Evolutionary conservation across 2,329 filamentous ascomycete genomes (phyloP).

Genomic region (Aspergillus amoenus): DNA sequence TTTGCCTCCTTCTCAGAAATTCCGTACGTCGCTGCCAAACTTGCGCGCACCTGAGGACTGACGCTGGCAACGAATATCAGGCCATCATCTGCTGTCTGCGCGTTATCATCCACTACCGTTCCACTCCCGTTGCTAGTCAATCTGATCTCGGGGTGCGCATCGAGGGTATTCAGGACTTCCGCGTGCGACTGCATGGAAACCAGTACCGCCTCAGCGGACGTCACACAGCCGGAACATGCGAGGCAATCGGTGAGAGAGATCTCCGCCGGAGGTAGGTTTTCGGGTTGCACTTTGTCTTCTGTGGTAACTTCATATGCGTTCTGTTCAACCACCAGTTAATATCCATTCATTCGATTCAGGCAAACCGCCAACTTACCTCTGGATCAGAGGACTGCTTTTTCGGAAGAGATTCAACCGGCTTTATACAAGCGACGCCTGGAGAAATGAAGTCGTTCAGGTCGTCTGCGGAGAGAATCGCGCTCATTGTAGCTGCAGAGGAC

Average conservation of each 20-base stretch:
- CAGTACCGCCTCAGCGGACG: constrained; percentile 94
- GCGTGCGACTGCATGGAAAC: constrained; percentile 91
- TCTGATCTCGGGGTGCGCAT: constrained; percentile 55
- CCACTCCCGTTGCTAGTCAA: constrained; percentile 22
- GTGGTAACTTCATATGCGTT: constrained; percentile 83
- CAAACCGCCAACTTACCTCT: constrained; percentile 37
- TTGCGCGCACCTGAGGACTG: constrained; percentile 86
- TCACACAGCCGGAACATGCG: constrained; percentile 96
- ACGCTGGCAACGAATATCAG: constrained; percentile 89
- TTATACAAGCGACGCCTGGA: constrained; percentile 96
- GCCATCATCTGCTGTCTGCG: constrained; percentile 43
- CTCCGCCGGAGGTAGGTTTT: constrained; percentile 70
- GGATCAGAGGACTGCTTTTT: constrained; percentile 52
- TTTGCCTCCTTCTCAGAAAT: constrained; percentile 73
- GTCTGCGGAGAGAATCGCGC: constrained; percentile 93
- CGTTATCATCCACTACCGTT: constrained; percentile 47
- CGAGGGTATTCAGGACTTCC: constrained; percentile 81
- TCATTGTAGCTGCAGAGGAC: constrained; percentile 61
- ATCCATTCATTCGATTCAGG: constrained; percentile 8
- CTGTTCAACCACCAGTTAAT: constrained; percentile 35
- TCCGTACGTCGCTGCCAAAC: constrained; percentile 78
- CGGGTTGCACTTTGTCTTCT: constrained; percentile 69
- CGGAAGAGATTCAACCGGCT: constrained; percentile 90
- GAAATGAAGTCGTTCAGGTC: constrained; percentile 99
- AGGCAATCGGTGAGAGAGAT: constrained; percentile 97